These are phyloP conservation scores for Cystobasidium tubakii DNA, from an alignment of 768 basidiomycete species.

Conservation along the genomic window DNA sequence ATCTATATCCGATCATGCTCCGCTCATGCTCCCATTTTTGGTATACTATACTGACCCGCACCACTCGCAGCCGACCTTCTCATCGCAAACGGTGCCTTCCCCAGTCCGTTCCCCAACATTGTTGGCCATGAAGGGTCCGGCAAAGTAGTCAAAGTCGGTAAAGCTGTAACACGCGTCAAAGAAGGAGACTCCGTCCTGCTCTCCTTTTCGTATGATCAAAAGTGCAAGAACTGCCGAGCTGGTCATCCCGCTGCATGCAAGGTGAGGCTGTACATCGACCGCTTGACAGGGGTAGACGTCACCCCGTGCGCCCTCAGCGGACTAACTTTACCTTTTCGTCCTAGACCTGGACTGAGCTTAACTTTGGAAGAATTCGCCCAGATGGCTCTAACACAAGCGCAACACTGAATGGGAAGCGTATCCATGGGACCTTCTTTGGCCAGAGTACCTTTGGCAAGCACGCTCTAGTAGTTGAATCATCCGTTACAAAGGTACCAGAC, in stretches of 20 bases:
- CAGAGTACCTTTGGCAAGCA: slow-evolving; percentile 42
- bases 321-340: neutral
- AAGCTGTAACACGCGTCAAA: slow-evolving; percentile 50
- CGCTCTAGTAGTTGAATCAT: slow-evolving; percentile 40
- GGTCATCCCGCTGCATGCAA: slow-evolving; percentile 40
- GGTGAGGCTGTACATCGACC: neutral
- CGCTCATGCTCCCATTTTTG: neutral
- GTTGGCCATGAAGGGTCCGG: slow-evolving; percentile 44
- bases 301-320: no score
- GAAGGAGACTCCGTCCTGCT: slow-evolving; percentile 44
- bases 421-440: slow-evolving; percentile 44
- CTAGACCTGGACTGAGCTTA: slow-evolving; percentile 30
- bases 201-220: slow-evolving; percentile 37
- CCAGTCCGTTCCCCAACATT: slow-evolving; percentile 24
- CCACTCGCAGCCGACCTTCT: neutral
- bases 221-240: slow-evolving; percentile 39
- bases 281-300: neutral
- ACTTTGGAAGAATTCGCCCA: slow-evolving; percentile 37
- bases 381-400: slow-evolving; percentile 35
- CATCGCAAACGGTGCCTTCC: slow-evolving; percentile 38
- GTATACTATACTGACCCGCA: neutral
- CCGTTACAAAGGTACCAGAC: slow-evolving; percentile 37
- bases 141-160: slow-evolving; percentile 48
- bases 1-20: neutral
- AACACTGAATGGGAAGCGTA: slow-evolving; percentile 29